phyloP scores from a whole-genome alignment of 371 early-diverging fungal species.

The Mortierella sp. region DNA sequence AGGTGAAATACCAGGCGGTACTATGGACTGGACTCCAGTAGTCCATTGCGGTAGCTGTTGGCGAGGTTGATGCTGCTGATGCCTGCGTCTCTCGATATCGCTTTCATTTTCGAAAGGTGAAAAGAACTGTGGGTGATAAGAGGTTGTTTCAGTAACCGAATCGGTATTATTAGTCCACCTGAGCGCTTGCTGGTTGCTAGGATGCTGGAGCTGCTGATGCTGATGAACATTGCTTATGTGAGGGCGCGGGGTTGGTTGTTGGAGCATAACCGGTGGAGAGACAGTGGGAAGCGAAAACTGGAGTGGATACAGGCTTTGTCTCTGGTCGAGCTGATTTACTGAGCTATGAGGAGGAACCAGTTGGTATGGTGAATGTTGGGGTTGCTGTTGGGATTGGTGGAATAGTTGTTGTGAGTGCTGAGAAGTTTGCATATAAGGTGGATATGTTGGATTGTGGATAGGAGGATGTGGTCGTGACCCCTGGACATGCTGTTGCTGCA shows the following conservation, averaged over 20 bases:
- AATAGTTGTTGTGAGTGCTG: background rate
- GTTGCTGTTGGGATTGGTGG: background rate
- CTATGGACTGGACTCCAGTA: background rate
- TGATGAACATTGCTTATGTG: background rate
- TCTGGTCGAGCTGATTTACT: background rate
- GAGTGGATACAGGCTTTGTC: background rate
- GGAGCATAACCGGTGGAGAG: background rate
- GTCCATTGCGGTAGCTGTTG: background rate
- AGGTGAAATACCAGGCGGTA: background rate
- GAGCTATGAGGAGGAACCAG: background rate
- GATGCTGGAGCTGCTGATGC: background rate
- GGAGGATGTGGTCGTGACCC: background rate
- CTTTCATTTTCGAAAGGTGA: background rate
- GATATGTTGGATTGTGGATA: background rate
- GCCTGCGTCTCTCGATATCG: background rate
- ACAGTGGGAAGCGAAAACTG: background rate
- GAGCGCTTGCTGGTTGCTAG: background rate
- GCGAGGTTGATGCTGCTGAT: background rate
- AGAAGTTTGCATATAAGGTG: background rate
- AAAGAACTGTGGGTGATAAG: background rate
- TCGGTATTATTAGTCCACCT: background rate
- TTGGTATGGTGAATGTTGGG: background rate
- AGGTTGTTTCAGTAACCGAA: background rate
- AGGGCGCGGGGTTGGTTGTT: background rate
- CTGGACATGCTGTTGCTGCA: constrained; percentile 4